These are phyloP conservation scores for Tremella mesenterica DNA, from an alignment of 768 basidiomycete genomes.

Conservation along the genomic window DNA sequence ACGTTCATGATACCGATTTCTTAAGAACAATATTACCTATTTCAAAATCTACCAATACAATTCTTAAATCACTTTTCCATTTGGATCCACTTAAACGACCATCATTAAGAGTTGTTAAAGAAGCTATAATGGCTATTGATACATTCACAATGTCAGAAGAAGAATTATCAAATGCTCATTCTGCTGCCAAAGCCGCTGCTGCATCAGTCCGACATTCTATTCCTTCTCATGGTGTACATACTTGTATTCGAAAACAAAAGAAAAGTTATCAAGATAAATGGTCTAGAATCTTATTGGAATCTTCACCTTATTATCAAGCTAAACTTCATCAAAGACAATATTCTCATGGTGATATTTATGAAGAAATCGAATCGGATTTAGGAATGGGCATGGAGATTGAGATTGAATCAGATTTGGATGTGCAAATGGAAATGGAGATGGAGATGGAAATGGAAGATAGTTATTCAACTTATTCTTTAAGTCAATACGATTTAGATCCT, in stretches of 20 bases:
- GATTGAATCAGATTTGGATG: not conserved
- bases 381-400: too few relatives aligned
- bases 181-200: slow-evolving; percentile 35
- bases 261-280: too few relatives aligned
- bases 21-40: slow-evolving; percentile 65
- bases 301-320: not conserved
- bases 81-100: slow-evolving; percentile 58
- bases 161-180: slow-evolving; percentile 46
- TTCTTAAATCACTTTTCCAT: slow-evolving; percentile 66
- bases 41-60: slow-evolving; percentile 55
- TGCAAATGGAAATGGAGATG: not conserved
- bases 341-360: too few relatives aligned
- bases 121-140: slow-evolving; percentile 52
- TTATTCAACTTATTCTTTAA: not conserved
- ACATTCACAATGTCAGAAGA: slow-evolving; percentile 57
- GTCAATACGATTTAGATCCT: not conserved
- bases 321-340: not conserved
- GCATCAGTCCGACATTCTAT: slow-evolving; percentile 18
- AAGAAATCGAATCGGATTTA: too few relatives aligned
- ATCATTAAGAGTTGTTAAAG: slow-evolving; percentile 56
- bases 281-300: too few relatives aligned
- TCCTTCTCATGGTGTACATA: not conserved
- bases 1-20: slow-evolving; percentile 59
- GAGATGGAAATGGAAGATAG: not conserved
- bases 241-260: too few relatives aligned